Percentiles rank a stretch among this genome's conserved stretches.
These are phyloP conservation scores for Rutstroemia sydowiana DNA, from an alignment of 2,329 filamentous ascomycete species.

Conservation along the genomic window DNA sequence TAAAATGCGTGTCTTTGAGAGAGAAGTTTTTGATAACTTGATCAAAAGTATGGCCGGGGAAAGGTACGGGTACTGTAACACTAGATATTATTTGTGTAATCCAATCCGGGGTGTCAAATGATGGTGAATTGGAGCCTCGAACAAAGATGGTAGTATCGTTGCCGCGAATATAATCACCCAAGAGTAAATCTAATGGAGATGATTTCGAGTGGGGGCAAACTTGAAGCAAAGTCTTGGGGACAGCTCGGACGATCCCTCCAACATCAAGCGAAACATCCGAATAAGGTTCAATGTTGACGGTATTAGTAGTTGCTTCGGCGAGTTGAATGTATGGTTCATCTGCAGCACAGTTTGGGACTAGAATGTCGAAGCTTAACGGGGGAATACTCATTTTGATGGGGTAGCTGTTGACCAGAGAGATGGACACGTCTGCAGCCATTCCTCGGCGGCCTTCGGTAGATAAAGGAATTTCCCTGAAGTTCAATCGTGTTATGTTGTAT, in stretches of 20 bases:
- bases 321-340: conserved; percentile 69
- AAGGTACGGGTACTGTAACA: conserved; percentile 75
- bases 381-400: conserved; percentile 72
- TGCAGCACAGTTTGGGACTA: conserved; percentile 73
- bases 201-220: conserved; percentile 68
- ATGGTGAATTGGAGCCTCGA: conserved; percentile 63
- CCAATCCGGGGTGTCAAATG: conserved; percentile 69
- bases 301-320: conserved; percentile 64
- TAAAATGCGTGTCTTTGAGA: conserved; percentile 77
- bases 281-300: conserved; percentile 60
- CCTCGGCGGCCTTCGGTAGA: conserved; percentile 44
- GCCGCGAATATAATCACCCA: conserved; percentile 76
- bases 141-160: conserved; percentile 74
- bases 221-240: conserved; percentile 66
- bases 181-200: conserved; percentile 77
- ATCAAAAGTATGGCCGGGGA: conserved; percentile 75
- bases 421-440: conserved; percentile 72
- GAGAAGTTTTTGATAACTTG: conserved; percentile 83
- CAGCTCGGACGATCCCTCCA: conserved; percentile 60
- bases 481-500: conserved; percentile 75
- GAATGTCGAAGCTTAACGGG: conserved; percentile 72
- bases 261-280: conserved; percentile 62
- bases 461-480: conserved; percentile 63
- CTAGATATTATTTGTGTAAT: conserved; percentile 71
- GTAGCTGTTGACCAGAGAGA: conserved; percentile 68